A percentile compares a stretch with the other conserved stretches of the same genome.
Conservation (phyloP, 768 basidiomycete species). For the Rubroboletus pulcherrimus region DNA sequence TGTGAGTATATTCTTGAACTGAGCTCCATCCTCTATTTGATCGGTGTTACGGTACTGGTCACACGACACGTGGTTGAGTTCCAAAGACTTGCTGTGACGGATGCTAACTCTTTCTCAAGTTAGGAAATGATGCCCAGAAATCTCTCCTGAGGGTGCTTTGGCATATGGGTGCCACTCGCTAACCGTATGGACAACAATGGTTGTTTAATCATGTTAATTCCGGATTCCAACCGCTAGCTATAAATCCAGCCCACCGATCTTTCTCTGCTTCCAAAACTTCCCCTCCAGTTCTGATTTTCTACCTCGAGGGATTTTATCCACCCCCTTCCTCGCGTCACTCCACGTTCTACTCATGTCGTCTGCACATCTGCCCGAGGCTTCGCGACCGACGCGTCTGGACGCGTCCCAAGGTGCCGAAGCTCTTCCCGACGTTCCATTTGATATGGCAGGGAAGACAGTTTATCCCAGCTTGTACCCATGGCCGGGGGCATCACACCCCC, state of each 20-base stretch:
- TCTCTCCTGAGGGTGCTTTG: background rate
- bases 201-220: background rate
- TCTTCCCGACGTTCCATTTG: too few species aligned
- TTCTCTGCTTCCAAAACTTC: background rate
- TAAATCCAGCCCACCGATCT: background rate
- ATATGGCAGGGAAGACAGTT: too few species aligned
- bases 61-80: background rate
- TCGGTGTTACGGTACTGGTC: background rate
- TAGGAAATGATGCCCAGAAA: background rate
- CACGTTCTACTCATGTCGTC: background rate
- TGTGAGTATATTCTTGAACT: background rate
- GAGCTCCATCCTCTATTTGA: background rate
- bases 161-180: background rate
- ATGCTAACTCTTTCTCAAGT: background rate
- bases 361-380: background rate
- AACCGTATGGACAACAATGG: background rate
- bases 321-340: background rate
- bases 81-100: background rate
- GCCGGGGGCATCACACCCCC: background rate
- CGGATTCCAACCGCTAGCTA: background rate
- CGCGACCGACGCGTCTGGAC: background rate
- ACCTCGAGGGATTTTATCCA: background rate
- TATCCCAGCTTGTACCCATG: background rate
- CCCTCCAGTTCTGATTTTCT: too few species aligned
- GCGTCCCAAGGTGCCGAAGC: background rate